These are phyloP conservation scores for Suzukiozyma palmioleophila DNA, from an alignment of 1,139 yeast genomes.

Conservation along the genomic window DNA sequence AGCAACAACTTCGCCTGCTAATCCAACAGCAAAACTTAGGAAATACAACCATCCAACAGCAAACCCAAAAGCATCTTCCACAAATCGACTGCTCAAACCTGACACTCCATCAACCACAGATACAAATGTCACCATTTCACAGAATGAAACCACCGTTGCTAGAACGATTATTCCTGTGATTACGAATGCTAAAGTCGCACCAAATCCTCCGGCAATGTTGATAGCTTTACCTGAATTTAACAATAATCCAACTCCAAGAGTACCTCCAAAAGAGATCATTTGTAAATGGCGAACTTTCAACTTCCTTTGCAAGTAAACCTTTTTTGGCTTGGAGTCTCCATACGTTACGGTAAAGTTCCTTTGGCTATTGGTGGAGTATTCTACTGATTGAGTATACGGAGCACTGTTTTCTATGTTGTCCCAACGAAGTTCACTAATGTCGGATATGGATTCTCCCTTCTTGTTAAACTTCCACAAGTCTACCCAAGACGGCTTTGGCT, in stretches of 20 bases:
- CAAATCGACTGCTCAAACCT: constrained; percentile 71
- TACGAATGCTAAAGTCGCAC: constrained; percentile 66
- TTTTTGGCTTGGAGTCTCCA: constrained; percentile 11
- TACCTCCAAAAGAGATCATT: constrained; percentile 80
- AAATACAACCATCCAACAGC: constrained; percentile 78
- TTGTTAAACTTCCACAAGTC: constrained; percentile 2
- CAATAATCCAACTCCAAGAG: constrained; percentile 78
- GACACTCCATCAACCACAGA: constrained; percentile 81
- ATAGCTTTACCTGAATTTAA: constrained; percentile 77
- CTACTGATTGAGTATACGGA: constrained; percentile 5
- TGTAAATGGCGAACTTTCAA: constrained; percentile 69
- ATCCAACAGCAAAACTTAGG: constrained; percentile 65
- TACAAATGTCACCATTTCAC: constrained; percentile 82
- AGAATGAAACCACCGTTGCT: constrained; percentile 68
- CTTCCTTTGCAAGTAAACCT: constrained; percentile 41
- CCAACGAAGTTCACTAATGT: constrained; percentile 1
- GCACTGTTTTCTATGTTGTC: constrained; percentile 8
- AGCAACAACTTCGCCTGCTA: constrained; percentile 80
- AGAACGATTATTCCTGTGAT: constrained; percentile 66
- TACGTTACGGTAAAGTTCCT: constrained; percentile 1
- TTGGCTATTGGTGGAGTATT: background rate
- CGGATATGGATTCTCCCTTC: background rate
- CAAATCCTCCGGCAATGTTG: constrained; percentile 78
- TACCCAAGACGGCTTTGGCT: background rate
- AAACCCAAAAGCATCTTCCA: constrained; percentile 83